These are phyloP conservation scores for Thelonectria olida DNA, from an alignment of 2,329 filamentous ascomycete species.

Conservation along the genomic window DNA sequence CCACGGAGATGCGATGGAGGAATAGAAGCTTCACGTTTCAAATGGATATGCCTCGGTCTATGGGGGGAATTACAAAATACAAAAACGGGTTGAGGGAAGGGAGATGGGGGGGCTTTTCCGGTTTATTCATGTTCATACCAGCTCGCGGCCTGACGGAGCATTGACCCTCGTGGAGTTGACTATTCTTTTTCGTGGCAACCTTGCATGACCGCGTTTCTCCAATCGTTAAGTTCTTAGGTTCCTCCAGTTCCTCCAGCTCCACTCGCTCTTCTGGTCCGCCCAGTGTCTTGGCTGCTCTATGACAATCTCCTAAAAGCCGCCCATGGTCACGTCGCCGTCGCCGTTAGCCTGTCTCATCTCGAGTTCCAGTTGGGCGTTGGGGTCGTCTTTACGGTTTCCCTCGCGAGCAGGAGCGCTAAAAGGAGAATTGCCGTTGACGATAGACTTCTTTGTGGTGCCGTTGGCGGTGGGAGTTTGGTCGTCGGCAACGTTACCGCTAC, in stretches of 20 bases:
- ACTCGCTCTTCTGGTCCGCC: too few relatives aligned
- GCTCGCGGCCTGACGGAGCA: constrained; percentile 17
- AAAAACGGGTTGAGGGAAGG: constrained; percentile 26
- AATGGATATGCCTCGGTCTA: constrained; percentile 1
- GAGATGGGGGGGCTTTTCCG: constrained; percentile 6
- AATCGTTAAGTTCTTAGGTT: not conserved
- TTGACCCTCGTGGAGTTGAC: constrained; percentile 10
- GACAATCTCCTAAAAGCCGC: constrained; percentile 51
- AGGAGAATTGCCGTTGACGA: constrained; percentile 40
- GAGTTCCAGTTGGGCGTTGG: constrained; percentile 63
- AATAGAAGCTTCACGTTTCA: constrained; percentile 50
- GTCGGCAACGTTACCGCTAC: constrained; percentile 50
- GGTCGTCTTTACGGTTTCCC: constrained; percentile 50
- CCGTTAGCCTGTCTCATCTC: constrained; percentile 61
- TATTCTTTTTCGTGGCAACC: constrained; percentile 13
- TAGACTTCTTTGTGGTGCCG: constrained; percentile 40
- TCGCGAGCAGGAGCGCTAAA: constrained; percentile 32
- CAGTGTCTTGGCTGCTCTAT: not conserved
- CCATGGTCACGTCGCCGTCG: constrained; percentile 69
- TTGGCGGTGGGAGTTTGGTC: constrained; percentile 37
- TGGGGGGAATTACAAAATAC: constrained; percentile 20
- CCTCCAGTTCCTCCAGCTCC: not conserved
- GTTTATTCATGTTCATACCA: constrained; percentile 26
- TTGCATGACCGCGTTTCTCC: constrained; percentile 2
- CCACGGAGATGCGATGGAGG: constrained; percentile 67